phyloP scores from a whole-genome alignment of 2,329 filamentous ascomycete species.

The Monosporascus sp. region DNA sequence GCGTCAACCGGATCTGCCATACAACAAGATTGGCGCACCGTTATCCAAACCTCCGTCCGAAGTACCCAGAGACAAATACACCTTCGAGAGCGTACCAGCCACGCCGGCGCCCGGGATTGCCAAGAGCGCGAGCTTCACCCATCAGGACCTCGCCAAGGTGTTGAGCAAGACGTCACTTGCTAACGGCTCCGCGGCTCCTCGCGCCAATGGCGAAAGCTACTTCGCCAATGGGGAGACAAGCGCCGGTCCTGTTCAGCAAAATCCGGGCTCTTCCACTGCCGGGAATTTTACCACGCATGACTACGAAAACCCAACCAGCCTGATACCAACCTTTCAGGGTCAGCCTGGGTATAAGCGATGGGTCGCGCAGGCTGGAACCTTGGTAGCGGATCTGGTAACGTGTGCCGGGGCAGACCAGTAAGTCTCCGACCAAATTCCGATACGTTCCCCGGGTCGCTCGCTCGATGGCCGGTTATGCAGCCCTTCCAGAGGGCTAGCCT shows the following conservation, averaged over 20 bases:
- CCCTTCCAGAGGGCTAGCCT: not conserved
- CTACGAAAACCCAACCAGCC: slow-evolving; percentile 48
- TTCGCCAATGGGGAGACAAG: slow-evolving; percentile 25
- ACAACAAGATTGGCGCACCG: slow-evolving; percentile 91
- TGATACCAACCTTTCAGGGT: slow-evolving; percentile 58
- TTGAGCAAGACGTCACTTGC: slow-evolving; percentile 62
- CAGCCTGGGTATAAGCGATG: slow-evolving; percentile 97
- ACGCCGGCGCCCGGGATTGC: slow-evolving; percentile 71
- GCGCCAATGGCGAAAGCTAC: slow-evolving; percentile 27
- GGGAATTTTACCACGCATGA: slow-evolving; percentile 59
- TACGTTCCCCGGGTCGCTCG: not conserved
- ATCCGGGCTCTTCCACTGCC: slow-evolving; percentile 33
- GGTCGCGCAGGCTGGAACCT: slow-evolving; percentile 94
- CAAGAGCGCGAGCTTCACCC: slow-evolving; percentile 60
- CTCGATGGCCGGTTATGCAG: not conserved
- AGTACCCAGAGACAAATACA: slow-evolving; percentile 57
- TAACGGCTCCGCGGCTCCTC: slow-evolving; percentile 34
- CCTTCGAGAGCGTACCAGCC: slow-evolving; percentile 86
- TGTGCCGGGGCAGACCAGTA: slow-evolving; percentile 95
- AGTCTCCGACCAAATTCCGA: slow-evolving; percentile 15
- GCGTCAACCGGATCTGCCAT: slow-evolving; percentile 90
- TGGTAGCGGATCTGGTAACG: slow-evolving; percentile 89
- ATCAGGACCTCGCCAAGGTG: slow-evolving; percentile 69
- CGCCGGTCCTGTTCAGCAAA: slow-evolving; percentile 24
- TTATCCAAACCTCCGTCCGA: slow-evolving; percentile 61